Percentiles rank a stretch among this genome's conserved stretches.
These are phyloP conservation scores for Micromonas commoda DNA, from an alignment of 139 green algal genomes.

Conservation along the genomic window DNA sequence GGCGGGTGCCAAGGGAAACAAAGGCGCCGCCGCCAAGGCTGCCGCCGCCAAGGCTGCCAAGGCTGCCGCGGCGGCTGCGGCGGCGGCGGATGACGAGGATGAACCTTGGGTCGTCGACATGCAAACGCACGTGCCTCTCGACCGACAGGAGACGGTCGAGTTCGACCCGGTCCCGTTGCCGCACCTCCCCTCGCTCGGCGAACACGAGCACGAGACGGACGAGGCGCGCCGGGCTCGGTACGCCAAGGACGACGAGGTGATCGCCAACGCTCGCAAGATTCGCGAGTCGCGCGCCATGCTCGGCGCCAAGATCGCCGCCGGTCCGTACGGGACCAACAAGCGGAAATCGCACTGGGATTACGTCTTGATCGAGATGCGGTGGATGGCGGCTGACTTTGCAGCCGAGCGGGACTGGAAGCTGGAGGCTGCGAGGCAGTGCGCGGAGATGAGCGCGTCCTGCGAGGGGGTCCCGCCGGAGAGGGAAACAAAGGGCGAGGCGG, in stretches of 20 bases:
- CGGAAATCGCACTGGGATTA: constrained; percentile 46
- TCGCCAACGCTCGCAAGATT: neutral
- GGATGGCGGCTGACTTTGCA: constrained; percentile 59
- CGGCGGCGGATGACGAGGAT: neutral
- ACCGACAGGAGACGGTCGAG: neutral
- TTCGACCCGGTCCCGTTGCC: neutral
- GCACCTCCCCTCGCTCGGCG: neutral
- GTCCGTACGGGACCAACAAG: neutral
- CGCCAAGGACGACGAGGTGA: constrained; percentile 1
- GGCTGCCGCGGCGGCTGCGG: neutral
- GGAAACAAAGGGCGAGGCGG: neutral
- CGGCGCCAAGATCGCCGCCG: neutral
- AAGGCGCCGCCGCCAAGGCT: neutral
- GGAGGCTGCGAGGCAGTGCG: constrained; percentile 25
- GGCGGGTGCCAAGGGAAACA: neutral
- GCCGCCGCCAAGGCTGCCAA: neutral
- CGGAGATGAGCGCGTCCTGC: neutral
- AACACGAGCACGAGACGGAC: neutral
- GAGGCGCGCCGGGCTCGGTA: neutral
- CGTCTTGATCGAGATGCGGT: constrained; percentile 53
- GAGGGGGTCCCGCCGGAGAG: neutral
- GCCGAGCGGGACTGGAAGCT: constrained; percentile 62
- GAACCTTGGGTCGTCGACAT: neutral
- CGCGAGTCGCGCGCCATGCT: neutral
- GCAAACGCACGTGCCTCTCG: neutral